Evolutionary conservation across 1,284 basidiomycete genomes (phyloP), one percentile per base, ranked within the genome.

Genomic region (Xerocomus minutiporus): DNA sequence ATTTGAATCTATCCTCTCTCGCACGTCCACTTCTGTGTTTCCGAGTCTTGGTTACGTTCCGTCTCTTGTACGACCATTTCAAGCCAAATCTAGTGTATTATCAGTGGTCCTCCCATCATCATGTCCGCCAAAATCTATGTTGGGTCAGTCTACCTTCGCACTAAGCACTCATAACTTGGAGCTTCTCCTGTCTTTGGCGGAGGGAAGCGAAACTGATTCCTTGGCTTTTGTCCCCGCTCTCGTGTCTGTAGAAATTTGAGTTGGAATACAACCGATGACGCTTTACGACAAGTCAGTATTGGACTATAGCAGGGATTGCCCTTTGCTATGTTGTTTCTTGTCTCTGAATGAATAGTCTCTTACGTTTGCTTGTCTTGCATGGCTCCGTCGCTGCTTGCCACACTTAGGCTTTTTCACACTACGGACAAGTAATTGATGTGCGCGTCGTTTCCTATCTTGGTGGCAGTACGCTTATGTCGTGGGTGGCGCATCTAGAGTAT

Each of bases 191-290:
- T 70, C 61, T 58, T 48, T 52, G 69, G 63, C 58, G 61, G 59
- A 71, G 75, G 71, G 68, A 69, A 73, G 74, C 68, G 68, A 63
- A 71, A 81, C 80, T 83, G 74, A 84, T 77, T 67, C 53, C 58
- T 68, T 69, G 59, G 57, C 59, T 66, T 67, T 68, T 56, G 35
- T 17, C 51, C 46, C 38, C 51, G 57, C 68, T 69, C 71, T 67
- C 62, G 63, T 60, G 69, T 69, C 63, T 78, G 73, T 83, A 90
- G 87, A 78, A 90, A 90, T 82, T 78, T 90, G 80, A 89, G 87
- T 79, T 90, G 92, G 92, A 92, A 91, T 83, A 93, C 92, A 73
- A 93, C 84, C 70, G 92, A 94, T 82, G 91, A 93, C 52, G 83
- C 82, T 58, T 81, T 95, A 65, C 83, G 84, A 73, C 74, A 83